phyloP scores from a whole-genome alignment of 2,329 filamentous ascomycete genomes.

The Moelleriella libera region DNA sequence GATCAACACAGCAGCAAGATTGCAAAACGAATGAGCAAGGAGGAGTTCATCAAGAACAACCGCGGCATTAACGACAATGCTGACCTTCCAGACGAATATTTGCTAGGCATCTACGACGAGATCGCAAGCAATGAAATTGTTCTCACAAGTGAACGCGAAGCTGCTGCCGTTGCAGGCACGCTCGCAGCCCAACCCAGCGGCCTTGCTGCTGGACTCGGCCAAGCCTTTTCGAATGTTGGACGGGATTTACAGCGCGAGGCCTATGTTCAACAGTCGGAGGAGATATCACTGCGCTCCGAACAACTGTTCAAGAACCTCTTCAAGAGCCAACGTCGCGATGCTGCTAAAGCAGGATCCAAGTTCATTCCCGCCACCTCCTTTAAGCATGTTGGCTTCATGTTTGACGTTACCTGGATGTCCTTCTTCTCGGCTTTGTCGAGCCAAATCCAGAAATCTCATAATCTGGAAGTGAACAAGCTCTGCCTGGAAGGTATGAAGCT shows the following conservation, averaged over 20 bases:
- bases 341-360: constrained; percentile 51
- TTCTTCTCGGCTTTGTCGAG: constrained; percentile 90
- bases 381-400: constrained; percentile 95
- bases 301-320: constrained; percentile 91
- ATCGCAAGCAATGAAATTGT: constrained; percentile 89
- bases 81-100: constrained; percentile 85
- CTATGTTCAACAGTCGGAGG: constrained; percentile 87
- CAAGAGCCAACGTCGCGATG: constrained; percentile 72
- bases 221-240: constrained; percentile 82
- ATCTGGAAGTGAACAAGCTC: constrained; percentile 78
- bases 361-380: constrained; percentile 91
- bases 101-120: constrained; percentile 80
- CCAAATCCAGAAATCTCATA: constrained; percentile 85
- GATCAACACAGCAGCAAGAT: constrained; percentile 89
- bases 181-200: constrained; percentile 40
- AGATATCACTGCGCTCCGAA: constrained; percentile 61
- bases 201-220: constrained; percentile 70
- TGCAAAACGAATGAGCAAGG: constrained; percentile 74
- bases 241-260: constrained; percentile 86
- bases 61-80: constrained; percentile 94
- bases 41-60: constrained; percentile 99
- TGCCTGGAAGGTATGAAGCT: constrained; percentile 94
- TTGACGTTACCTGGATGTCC: constrained; percentile 98
- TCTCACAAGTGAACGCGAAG: constrained; percentile 79
- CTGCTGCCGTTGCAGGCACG: constrained; percentile 65